Conservation (phyloP, 2,329 filamentous ascomycete species). For the Beauveria brongniartii region DNA sequence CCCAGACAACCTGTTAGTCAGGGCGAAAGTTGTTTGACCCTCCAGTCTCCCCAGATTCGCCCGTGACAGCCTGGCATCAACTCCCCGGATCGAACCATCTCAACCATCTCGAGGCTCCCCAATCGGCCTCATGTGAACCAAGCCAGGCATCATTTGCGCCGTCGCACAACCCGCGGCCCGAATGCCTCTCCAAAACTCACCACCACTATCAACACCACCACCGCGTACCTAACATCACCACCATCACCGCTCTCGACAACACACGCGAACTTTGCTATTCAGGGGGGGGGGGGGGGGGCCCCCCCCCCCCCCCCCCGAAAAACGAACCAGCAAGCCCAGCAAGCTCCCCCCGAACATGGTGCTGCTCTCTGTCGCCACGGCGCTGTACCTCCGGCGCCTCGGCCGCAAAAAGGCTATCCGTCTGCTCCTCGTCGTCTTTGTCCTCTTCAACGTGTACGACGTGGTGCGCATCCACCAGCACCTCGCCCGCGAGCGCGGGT, state of each 20-base stretch:
- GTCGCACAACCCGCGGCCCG: neutral
- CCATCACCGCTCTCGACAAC: neutral
- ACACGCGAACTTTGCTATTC: neutral
- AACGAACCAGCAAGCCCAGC: no score
- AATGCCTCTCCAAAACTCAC: neutral
- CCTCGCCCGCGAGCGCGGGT: conserved; percentile 22
- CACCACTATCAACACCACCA: no score
- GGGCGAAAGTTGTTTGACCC: neutral
- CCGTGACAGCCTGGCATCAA: neutral
- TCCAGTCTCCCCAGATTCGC: neutral
- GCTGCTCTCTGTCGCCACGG: conserved; percentile 23
- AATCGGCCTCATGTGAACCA: conserved; percentile 7
- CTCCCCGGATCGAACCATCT: neutral
- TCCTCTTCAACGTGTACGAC: conserved; percentile 31
- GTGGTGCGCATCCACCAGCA: conserved; percentile 29
- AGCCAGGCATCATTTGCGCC: neutral
- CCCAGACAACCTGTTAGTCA: neutral
- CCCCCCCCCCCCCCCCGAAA: neutral
- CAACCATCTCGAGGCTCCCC: neutral
- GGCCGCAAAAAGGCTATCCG: conserved; percentile 28
- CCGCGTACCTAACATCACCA: no score
- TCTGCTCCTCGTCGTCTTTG: conserved; percentile 26
- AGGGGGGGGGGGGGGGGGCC: no score
- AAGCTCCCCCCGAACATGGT: conserved; percentile 12
- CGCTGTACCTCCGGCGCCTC: conserved; percentile 29